Evolutionary conservation across 1,284 basidiomycete genomes (phyloP), one percentile per base, ranked within the genome.

Genomic region (Cutaneotrichosporon sp.): DNA sequence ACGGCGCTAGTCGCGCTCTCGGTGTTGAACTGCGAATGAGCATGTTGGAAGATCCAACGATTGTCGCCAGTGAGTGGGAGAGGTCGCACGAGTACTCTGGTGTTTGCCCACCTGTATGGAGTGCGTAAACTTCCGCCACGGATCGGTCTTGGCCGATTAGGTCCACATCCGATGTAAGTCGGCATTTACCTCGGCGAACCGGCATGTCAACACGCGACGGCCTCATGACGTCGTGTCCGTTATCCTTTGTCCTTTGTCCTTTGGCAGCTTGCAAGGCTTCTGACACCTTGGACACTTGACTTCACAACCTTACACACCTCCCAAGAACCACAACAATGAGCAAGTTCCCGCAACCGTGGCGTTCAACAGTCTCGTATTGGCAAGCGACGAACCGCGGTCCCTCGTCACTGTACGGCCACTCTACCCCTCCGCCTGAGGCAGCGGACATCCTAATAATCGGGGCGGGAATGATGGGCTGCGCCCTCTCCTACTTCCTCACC

Each of bases 391-490:
- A 70, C 50, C 66, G 73, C 1, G 73, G 72, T 2, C 66, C 61
- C 0, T n/a, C 55, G 21, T 62, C 69, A 31, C 58, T 74, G 6
- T 73, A 68, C 58, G 34, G 59, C 2, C 67, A 72, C 51, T 60
- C 64, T 38, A 32, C 63, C 65, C 0, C 42, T 62, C 62, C 75
- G 5, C 74, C 74, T 0, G 49, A 21, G 0, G 32, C 61, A 10
- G 73, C 72, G 4, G 74, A 76, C 36, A 68, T 75, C 1, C 72
- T 77, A 8, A 64, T 77, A 30, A 70, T 77, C 51, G 77, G 76
- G 32, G 72, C 72, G 22, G 76, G 76, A 5, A 62, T 71, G 34
- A 65, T 69, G 31, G 76, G 76, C 9, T 68, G 71, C 1, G 68
- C 74, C 63, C 62, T 78, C 36, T 61, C 71, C 2, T 76, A 78